Conservation (phyloP, 495 filamentous ascomycete genomes). For the Xylaria telfairii region DNA sequence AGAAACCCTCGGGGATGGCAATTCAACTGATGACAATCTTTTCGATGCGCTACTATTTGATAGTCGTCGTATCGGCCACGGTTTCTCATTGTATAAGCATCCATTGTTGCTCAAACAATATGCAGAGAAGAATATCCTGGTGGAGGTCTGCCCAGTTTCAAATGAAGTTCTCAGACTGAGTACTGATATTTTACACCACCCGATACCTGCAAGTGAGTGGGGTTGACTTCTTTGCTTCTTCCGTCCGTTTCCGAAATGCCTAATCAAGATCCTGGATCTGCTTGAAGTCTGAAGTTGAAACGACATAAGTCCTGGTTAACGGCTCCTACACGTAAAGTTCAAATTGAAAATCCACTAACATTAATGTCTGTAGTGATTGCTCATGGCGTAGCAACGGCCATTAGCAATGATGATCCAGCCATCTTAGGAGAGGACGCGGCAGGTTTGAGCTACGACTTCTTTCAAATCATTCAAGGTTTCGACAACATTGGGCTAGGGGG, state of each 20-base stretch:
- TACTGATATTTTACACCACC: constrained; percentile 6
- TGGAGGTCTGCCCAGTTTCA: not conserved
- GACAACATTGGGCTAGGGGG: constrained; percentile 4
- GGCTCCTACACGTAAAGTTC: not conserved
- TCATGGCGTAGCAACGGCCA: not conserved
- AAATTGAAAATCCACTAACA: not conserved
- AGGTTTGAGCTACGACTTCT: constrained; percentile 1
- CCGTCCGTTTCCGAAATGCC: not conserved
- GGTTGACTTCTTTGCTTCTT: not conserved
- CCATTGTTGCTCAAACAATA: not conserved
- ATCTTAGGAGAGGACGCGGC: constrained; percentile 3
- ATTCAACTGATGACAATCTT: not conserved
- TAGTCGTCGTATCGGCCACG: constrained; percentile 2
- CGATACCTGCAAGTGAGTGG: not conserved
- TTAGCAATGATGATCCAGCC: constrained; percentile 3
- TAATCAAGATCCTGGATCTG: not conserved
- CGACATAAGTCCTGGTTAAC: not conserved
- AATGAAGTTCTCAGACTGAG: not conserved
- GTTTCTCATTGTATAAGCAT: not conserved
- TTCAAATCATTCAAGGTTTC: constrained; percentile 3
- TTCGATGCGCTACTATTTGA: not conserved
- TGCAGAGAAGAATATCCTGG: not conserved
- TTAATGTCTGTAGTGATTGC: not conserved
- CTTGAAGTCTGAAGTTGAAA: not conserved
- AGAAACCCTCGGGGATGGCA: constrained; percentile 1